Evolutionary conservation across 768 basidiomycete species (phyloP).

Genomic region (Candolleomyces eurysporus): DNA sequence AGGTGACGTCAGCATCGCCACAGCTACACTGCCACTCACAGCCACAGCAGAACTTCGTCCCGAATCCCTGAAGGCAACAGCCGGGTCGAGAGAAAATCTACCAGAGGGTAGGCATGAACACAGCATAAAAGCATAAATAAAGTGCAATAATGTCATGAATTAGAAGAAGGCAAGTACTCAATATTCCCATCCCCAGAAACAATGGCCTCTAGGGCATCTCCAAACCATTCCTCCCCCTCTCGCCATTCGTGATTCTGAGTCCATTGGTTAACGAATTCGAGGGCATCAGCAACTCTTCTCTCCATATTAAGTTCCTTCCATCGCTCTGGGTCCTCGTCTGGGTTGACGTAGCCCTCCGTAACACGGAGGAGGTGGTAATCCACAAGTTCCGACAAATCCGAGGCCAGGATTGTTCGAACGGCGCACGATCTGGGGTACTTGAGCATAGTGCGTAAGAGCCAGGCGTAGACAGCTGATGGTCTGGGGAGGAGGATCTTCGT

Average conservation of each 20-base stretch:
- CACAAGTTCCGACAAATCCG: constrained; percentile 32
- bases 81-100: too few species aligned
- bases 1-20: too few species aligned
- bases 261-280: constrained; percentile 12
- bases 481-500: constrained; percentile 23
- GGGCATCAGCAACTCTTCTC: constrained; percentile 18
- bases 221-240: constrained; percentile 32
- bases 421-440: constrained; percentile 19
- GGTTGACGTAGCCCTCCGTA: constrained; percentile 26
- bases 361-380: constrained; percentile 31
- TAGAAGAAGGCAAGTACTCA: constrained; percentile 6
- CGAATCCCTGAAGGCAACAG: too few species aligned
- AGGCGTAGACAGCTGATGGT: constrained; percentile 29
- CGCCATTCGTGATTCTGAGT: constrained; percentile 18
- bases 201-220: constrained; percentile 27
- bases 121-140: too few species aligned
- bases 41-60: too few species aligned
- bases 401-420: constrained; percentile 20
- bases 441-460: constrained; percentile 30
- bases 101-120: too few species aligned
- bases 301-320: constrained; percentile 21
- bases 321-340: constrained; percentile 22
- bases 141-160: background rate
- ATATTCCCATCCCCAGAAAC: constrained; percentile 16
- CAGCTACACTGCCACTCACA: too few species aligned